Conservation (phyloP, 768 basidiomycete genomes). For the Leucogyrophana mollusca region DNA sequence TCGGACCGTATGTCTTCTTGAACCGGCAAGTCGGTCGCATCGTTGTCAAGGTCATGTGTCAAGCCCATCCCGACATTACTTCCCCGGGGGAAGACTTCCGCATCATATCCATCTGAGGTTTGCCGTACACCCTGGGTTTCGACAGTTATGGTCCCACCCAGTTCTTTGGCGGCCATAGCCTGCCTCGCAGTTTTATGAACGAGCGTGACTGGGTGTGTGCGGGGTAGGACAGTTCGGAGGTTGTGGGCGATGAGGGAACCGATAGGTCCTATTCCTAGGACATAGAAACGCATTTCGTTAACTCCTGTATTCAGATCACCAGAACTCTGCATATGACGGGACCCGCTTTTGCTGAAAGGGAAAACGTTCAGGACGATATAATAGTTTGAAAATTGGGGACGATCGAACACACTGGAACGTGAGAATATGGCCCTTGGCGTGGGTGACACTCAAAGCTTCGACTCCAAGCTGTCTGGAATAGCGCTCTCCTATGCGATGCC, state of each 20-base stretch:
- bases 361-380: not conserved
- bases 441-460: too few species aligned
- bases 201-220: conserved; percentile 57
- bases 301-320: conserved; percentile 5
- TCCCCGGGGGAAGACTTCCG: conserved; percentile 45
- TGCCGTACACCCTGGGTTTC: conserved; percentile 48
- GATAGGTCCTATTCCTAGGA: conserved; percentile 80
- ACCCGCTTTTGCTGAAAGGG: not conserved
- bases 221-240: conserved; percentile 60
- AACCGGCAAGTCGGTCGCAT: conserved; percentile 14
- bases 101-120: conserved; percentile 43
- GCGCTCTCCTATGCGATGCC: too few species aligned
- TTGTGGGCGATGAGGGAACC: conserved; percentile 82
- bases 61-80: conserved; percentile 21
- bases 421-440: not conserved
- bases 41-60: conserved; percentile 10
- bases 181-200: conserved; percentile 56
- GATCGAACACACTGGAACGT: conserved; percentile 5
- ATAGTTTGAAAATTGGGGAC: not conserved
- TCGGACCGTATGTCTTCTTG: conserved; percentile 16
- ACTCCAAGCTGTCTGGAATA: too few species aligned
- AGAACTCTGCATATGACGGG: not conserved
- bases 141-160: conserved; percentile 41
- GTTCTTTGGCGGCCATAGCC: conserved; percentile 31
- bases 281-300: conserved; percentile 63